These are phyloP conservation scores for Vitis labrusca DNA, from an alignment of 164 flowering plant genomes.

Conservation along the genomic window DNA sequence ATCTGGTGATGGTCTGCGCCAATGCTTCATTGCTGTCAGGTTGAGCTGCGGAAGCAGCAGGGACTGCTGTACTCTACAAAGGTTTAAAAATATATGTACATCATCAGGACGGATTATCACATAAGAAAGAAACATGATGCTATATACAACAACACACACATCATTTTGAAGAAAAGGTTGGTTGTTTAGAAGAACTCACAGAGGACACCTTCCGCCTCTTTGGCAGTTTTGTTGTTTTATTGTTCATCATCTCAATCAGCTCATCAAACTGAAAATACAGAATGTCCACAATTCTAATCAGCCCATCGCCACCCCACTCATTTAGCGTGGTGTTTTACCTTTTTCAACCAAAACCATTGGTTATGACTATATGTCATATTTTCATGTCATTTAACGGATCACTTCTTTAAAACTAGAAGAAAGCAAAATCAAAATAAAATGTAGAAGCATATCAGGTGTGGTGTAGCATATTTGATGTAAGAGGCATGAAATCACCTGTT, in stretches of 20 bases:
- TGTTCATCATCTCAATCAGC: constrained; percentile 42
- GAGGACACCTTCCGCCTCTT: constrained; percentile 36
- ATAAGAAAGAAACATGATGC: too few species aligned
- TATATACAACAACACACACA: too few species aligned
- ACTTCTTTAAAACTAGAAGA: too few species aligned
- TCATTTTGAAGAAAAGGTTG: too few species aligned
- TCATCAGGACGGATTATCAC: too few species aligned
- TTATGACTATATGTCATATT: too few species aligned
- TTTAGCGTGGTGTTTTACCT: too few species aligned
- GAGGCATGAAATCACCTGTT: constrained; percentile 37
- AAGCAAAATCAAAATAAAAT: neutral
- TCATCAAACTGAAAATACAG: constrained; percentile 40
- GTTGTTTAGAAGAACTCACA: constrained; percentile 17
- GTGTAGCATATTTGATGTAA: neutral
- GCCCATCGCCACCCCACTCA: neutral
- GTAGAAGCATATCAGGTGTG: neutral
- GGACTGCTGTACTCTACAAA: constrained; percentile 14
- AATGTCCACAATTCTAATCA: constrained; percentile 15
- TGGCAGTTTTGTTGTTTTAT: constrained; percentile 28
- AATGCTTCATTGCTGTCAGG: constrained; percentile 26
- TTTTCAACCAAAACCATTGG: too few species aligned
- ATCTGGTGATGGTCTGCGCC: constrained; percentile 41
- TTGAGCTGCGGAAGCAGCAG: constrained; percentile 13
- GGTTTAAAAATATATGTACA: neutral
- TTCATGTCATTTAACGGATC: too few species aligned